phyloP scores from a whole-genome alignment of 2,329 filamentous ascomycete genomes.

The Fusarium vanettenii region DNA sequence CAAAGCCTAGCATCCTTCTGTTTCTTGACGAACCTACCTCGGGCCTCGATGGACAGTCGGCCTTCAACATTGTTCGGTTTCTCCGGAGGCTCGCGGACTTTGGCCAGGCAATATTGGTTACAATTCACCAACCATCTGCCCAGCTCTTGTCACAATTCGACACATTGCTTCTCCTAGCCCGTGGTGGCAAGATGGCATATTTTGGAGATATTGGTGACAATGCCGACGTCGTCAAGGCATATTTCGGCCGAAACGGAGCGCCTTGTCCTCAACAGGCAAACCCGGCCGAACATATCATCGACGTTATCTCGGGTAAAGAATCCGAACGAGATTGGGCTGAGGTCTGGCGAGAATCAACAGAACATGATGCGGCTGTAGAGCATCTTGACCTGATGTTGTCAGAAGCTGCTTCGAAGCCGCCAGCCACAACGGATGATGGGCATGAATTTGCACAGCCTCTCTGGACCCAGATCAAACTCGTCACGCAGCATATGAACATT shows the following conservation, averaged over 20 bases:
- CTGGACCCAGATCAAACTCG: not conserved
- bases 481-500: not conserved
- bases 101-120: not conserved
- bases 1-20: not conserved
- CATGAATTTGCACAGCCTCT: not conserved
- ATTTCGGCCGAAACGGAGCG: not conserved
- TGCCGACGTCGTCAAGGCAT: not conserved
- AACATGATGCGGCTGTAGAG: not conserved
- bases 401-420: not conserved
- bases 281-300: not conserved
- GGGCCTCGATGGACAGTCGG: not conserved
- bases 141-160: not conserved
- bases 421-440: not conserved
- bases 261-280: not conserved
- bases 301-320: not conserved
- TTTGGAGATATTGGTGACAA: not conserved
- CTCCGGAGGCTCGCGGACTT: not conserved
- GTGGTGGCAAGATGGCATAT: not conserved
- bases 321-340: not conserved
- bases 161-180: not conserved
- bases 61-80: not conserved
- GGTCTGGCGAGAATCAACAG: not conserved
- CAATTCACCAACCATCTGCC: not conserved
- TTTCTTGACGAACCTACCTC: not conserved
- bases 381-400: not conserved